Evolutionary conservation across 164 flowering plant species (phyloP).

Genomic region (Dillenia turbinata): DNA sequence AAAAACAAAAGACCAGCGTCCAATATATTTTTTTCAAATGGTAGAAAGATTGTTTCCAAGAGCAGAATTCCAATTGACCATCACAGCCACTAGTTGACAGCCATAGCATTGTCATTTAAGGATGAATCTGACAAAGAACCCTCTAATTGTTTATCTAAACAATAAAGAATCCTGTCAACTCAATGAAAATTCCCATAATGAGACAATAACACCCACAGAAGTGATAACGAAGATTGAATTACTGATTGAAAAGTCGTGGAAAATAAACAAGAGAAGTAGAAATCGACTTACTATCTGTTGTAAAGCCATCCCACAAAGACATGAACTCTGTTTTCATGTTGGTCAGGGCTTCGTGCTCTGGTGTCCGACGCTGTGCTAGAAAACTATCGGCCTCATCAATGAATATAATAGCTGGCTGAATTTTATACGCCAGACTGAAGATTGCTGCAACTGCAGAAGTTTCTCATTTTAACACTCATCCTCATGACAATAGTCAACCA

Average conservation of each 20-base stretch:
- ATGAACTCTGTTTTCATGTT: conserved; percentile 86
- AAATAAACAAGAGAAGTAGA: not conserved
- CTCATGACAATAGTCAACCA: not conserved
- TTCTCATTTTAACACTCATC: not conserved
- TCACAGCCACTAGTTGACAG: too few relatives aligned
- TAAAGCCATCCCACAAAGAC: conserved; percentile 87
- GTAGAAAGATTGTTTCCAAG: too few relatives aligned
- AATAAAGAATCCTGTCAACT: too few relatives aligned
- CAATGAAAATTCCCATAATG: too few relatives aligned
- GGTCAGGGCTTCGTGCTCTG: conserved; percentile 58
- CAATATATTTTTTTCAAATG: too few relatives aligned
- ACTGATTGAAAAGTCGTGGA: not conserved
- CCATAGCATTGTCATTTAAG: too few relatives aligned
- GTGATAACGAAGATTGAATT: not conserved
- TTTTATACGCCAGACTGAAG: conserved; percentile 72
- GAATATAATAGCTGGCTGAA: conserved; percentile 81
- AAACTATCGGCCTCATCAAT: conserved; percentile 84
- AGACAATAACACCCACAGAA: conserved; percentile 3
- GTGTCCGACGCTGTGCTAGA: conserved; percentile 60
- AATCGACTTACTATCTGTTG: conserved; percentile 64
- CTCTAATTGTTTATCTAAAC: too few relatives aligned
- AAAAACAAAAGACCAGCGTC: too few relatives aligned
- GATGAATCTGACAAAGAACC: too few relatives aligned
- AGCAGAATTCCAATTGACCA: too few relatives aligned
- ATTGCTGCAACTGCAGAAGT: conserved; percentile 69